A percentile compares a stretch with the other conserved stretches of the same genome.
These are phyloP conservation scores for Tolypocladium paradoxum DNA, from an alignment of 2,329 filamentous ascomycete species.

Conservation along the genomic window DNA sequence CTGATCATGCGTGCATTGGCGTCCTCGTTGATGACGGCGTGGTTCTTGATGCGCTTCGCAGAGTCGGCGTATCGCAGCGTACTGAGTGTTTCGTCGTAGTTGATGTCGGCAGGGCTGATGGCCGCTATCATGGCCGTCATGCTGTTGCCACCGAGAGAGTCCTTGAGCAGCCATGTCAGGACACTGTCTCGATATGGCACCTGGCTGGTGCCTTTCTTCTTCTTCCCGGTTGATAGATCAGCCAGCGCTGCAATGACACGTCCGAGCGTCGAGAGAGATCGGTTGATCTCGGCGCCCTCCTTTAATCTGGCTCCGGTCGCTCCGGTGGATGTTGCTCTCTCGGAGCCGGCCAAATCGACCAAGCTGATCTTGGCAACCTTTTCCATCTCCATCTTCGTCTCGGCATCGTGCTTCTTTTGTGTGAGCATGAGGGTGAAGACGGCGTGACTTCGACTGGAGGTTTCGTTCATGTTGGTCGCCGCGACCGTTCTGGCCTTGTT, in stretches of 20 bases:
- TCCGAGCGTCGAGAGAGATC: constrained; percentile 88
- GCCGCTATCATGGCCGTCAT: constrained; percentile 99
- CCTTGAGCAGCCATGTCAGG: constrained; percentile 91
- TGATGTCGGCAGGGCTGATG: constrained; percentile 96
- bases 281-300: constrained; percentile 97
- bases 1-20: constrained; percentile 98
- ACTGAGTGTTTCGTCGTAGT: constrained; percentile 94
- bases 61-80: constrained; percentile 95
- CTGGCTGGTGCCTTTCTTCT: constrained; percentile 62
- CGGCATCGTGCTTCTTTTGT: constrained; percentile 80
- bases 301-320: constrained; percentile 91
- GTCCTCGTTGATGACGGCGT: constrained; percentile 97
- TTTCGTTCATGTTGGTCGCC: constrained; percentile 99
- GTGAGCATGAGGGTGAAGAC: constrained; percentile 95
- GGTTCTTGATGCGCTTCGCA: constrained; percentile 99
- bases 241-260: constrained; percentile 95
- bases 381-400: constrained; percentile 95
- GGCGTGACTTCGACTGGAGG: constrained; percentile 93
- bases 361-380: constrained; percentile 97
- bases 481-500: constrained; percentile 98
- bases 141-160: constrained; percentile 94
- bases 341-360: constrained; percentile 94
- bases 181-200: constrained; percentile 97
- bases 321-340: constrained; percentile 92
- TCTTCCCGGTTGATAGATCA: constrained; percentile 77